A percentile compares a stretch with the other conserved stretches of the same genome.
Conservation (phyloP, 768 basidiomycete genomes). For the Tricholoma saponaceum region DNA sequence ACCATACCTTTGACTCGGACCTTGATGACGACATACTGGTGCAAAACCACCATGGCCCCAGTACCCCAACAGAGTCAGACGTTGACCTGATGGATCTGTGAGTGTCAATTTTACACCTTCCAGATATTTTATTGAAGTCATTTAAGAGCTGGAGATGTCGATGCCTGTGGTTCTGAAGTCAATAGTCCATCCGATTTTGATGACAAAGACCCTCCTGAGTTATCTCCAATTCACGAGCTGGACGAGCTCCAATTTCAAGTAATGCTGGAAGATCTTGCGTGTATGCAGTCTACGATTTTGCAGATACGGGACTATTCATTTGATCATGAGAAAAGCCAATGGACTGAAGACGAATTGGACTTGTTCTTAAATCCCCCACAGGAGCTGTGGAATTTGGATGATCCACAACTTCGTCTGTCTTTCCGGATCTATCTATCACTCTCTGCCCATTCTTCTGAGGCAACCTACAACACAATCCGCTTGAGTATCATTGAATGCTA, state of each 20-base stretch:
- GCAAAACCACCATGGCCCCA: background rate
- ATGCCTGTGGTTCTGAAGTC: no score
- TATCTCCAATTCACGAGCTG: background rate
- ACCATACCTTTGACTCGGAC: background rate
- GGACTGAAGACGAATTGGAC: background rate
- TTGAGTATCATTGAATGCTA: background rate
- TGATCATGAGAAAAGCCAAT: background rate
- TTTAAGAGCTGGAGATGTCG: background rate
- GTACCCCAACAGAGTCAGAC: background rate
- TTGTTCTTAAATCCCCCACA: background rate
- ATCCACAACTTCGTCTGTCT: no score
- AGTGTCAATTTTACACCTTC: background rate
- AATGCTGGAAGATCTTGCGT: background rate
- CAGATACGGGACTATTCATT: background rate
- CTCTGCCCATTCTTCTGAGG: no score
- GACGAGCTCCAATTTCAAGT: background rate
- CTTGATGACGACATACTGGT: background rate
- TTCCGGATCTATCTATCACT: no score
- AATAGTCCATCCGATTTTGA: no score
- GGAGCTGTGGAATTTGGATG: background rate
- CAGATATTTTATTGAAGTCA: background rate
- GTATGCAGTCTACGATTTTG: background rate
- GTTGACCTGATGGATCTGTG: background rate
- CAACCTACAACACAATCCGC: background rate
- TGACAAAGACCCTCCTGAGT: no score